phyloP scores from a whole-genome alignment of 768 basidiomycete species.

The Jaapia argillacea region DNA sequence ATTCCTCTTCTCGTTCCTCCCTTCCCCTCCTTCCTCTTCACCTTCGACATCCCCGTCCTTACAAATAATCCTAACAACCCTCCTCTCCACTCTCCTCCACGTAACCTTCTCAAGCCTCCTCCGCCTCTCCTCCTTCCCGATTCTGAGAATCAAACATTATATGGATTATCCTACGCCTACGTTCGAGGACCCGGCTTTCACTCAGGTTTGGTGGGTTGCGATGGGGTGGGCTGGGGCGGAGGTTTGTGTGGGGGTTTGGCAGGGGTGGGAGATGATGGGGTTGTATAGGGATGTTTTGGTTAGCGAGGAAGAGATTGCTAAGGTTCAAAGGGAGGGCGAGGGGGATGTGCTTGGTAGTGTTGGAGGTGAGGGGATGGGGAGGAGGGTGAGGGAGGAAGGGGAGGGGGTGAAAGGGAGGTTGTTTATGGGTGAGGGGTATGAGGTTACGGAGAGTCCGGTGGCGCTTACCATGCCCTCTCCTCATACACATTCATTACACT shows the following conservation, averaged over 20 bases:
- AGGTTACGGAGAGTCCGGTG: neutral
- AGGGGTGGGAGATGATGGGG: slow-evolving; percentile 60
- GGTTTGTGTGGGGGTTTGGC: slow-evolving; percentile 49
- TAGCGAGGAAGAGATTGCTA: slow-evolving; percentile 26
- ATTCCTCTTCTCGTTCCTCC: slow-evolving; percentile 17
- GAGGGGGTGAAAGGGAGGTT: neutral
- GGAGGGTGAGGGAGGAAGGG: neutral
- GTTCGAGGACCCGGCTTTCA: slow-evolving; percentile 49
- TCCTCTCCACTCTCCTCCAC: slow-evolving; percentile 33
- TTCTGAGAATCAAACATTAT: slow-evolving; percentile 40
- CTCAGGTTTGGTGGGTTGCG: slow-evolving; percentile 67
- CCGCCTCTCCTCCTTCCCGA: slow-evolving; percentile 42
- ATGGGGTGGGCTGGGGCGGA: slow-evolving; percentile 70
- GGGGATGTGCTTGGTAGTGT: too few species aligned
- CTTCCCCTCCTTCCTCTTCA: slow-evolving; percentile 19
- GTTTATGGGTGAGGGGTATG: neutral
- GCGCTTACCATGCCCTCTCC: neutral
- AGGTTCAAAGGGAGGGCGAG: too few species aligned
- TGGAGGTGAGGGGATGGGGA: neutral
- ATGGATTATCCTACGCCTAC: slow-evolving; percentile 33
- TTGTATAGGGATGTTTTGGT: slow-evolving; percentile 66
- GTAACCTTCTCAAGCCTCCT: slow-evolving; percentile 41
- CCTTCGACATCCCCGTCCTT: slow-evolving; percentile 5
- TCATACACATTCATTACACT: too few species aligned
- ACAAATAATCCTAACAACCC: slow-evolving; percentile 18